A percentile compares a stretch with the other conserved stretches of the same genome.
Evolutionary conservation across 257 asterid species (phyloP).

Genomic region (Asclepias syriaca): DNA sequence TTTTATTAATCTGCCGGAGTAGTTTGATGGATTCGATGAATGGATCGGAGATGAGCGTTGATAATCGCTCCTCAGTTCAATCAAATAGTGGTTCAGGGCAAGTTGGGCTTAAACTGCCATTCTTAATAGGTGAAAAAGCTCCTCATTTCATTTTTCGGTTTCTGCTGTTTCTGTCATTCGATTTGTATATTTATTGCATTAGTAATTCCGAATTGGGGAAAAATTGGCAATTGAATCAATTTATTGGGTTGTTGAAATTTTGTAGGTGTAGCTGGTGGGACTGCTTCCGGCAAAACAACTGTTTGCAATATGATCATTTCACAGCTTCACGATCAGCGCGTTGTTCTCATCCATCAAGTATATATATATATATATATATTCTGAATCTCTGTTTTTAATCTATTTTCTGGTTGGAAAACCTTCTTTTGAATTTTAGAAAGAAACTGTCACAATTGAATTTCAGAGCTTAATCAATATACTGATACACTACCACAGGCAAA

Average conservation of each 20-base stretch:
- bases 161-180: neutral
- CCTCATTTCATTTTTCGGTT: neutral
- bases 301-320: conserved; percentile 84
- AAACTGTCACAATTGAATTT: neutral
- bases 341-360: conserved; percentile 82
- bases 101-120: conserved; percentile 52
- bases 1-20: neutral
- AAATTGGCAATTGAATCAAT: no score
- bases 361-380: neutral
- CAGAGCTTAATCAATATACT: neutral
- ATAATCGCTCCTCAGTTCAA: conserved; percentile 21
- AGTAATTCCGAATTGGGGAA: neutral
- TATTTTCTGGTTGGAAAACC: neutral
- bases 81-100: conserved; percentile 30
- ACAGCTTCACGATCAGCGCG: conserved; percentile 87
- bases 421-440: neutral
- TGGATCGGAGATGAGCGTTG: conserved; percentile 12
- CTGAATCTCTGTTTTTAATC: neutral
- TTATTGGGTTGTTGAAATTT: neutral
- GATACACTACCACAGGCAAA: neutral
- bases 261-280: conserved; percentile 98
- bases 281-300: conserved; percentile 94
- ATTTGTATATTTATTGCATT: no score
- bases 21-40: conserved; percentile 27
- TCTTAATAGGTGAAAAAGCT: conserved; percentile 54